Evolutionary conservation across 164 flowering plant genomes (phyloP), one percentile per base, ranked within the genome.

Genomic region (Chimonanthus praecox): DNA sequence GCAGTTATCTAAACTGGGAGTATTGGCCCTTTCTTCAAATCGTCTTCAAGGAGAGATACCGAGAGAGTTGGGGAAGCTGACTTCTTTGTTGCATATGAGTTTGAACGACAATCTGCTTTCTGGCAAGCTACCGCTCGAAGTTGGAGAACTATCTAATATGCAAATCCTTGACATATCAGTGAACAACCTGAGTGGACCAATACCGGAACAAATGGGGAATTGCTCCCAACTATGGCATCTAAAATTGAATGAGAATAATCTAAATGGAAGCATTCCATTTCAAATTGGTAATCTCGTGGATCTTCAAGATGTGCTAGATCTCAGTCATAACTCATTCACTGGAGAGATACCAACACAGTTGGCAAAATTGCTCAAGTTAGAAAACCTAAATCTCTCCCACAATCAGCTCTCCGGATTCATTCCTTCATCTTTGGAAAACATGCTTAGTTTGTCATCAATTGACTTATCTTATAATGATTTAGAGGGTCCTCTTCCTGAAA

Each of bases 301-400:
- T 49, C 61, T 70, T 3, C 72, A 70, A 21, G 47, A 20, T 43
- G 10, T 54, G 54, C 62, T 70, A 44, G 72, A 70, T 58, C 72
- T 70, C 15, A 58, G 72, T 45, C 21, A 16, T 43, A 70, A 70
- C 72, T 58, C 33, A 11, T 4, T 70, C 8, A 70, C 63, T 45
- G 72, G 72, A 58, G 63, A 51, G 72, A 58, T 70, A 33, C 64
- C 64, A 44, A n/a, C 47, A 58, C 47, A 70, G 72, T 64, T 70
- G 9, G 72, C 64, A 54, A 70, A 21, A 7, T 54, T 70, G 64
- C 16, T 2, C 4, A 70, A 50, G 72, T 54, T 70, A 16, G 64
- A 70, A 70, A 70, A 43, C 20, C 20, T 70, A 64, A 58, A 70
- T 70, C 72, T 70, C 63, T 70, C 72, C 7, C 72, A 70, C 13